These are phyloP conservation scores for Rauvolfia tetraphylla DNA, from an alignment of 257 asterid genomes.

Conservation along the genomic window DNA sequence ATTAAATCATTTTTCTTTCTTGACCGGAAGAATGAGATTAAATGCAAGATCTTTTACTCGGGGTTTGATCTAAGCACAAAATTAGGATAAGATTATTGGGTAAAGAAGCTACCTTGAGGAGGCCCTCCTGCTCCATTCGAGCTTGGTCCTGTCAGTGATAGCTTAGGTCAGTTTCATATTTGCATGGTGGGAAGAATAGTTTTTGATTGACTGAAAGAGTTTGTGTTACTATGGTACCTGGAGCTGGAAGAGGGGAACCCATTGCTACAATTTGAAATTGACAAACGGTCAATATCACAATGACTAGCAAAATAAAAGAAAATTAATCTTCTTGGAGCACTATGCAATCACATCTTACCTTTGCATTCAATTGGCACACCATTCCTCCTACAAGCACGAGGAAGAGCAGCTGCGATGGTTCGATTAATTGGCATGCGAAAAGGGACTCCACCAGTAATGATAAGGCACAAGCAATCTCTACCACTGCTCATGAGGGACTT, in stretches of 20 bases:
- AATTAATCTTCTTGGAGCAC: neutral
- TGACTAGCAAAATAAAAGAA: neutral
- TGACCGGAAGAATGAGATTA: neutral
- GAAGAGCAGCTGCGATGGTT: slow-evolving; percentile 59
- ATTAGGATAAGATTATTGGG: neutral
- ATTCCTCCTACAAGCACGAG: slow-evolving; percentile 62
- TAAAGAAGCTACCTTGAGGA: slow-evolving; percentile 7
- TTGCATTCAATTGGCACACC: slow-evolving; percentile 72
- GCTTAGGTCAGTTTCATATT: neutral
- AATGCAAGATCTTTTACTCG: neutral
- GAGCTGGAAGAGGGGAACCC: slow-evolving; percentile 62
- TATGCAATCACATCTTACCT: slow-evolving; percentile 29
- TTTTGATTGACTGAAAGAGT: neutral
- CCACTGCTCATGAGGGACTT: slow-evolving; percentile 57
- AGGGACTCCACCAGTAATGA: slow-evolving; percentile 54
- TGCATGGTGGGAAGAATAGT: neutral
- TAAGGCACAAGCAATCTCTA: slow-evolving; percentile 63
- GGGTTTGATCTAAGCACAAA: neutral
- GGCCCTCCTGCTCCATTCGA: neutral
- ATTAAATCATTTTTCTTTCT: neutral
- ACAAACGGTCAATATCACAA: neutral
- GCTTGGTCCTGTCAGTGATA: slow-evolving; percentile 1
- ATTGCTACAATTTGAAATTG: slow-evolving; percentile 14
- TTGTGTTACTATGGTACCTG: slow-evolving; percentile 36
- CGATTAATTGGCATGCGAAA: slow-evolving; percentile 56